These are phyloP conservation scores for Erigeron canadensis DNA, from an alignment of 129 eudicot species.

Conservation along the genomic window DNA sequence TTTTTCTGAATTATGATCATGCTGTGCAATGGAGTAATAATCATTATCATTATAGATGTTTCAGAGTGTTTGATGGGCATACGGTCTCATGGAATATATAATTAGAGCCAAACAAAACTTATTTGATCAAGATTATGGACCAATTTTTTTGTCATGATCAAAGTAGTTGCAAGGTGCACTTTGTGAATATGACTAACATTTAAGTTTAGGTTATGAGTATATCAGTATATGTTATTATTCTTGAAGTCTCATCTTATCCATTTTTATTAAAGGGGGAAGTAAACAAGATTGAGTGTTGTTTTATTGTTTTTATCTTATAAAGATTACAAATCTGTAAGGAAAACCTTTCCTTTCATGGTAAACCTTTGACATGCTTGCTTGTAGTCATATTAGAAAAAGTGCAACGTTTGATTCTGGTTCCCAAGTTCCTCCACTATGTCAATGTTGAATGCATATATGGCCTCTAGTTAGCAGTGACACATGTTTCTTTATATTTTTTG, in stretches of 20 bases:
- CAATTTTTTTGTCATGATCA: background rate
- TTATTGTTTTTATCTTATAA: constrained; percentile 1
- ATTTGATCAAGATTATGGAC: background rate
- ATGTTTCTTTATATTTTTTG: background rate
- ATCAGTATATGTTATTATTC: background rate
- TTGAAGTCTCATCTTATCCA: background rate
- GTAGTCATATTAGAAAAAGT: background rate
- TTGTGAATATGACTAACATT: constrained; percentile 11
- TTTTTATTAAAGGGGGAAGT: background rate
- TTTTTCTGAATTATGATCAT: background rate
- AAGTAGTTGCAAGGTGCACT: background rate
- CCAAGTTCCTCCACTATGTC: background rate
- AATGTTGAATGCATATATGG: background rate
- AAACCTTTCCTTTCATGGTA: background rate
- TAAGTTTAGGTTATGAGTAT: background rate
- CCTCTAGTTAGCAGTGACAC: background rate
- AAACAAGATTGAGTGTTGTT: constrained; percentile 1
- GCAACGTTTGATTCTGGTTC: background rate
- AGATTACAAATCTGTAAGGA: background rate
- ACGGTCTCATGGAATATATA: background rate
- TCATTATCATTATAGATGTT: constrained; percentile 8
- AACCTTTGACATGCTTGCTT: background rate
- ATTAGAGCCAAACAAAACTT: background rate
- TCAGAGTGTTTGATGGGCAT: background rate
- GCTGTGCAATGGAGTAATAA: background rate